Evolutionary conservation across 768 basidiomycete species (phyloP).

Genomic region (Suillus brevipes): DNA sequence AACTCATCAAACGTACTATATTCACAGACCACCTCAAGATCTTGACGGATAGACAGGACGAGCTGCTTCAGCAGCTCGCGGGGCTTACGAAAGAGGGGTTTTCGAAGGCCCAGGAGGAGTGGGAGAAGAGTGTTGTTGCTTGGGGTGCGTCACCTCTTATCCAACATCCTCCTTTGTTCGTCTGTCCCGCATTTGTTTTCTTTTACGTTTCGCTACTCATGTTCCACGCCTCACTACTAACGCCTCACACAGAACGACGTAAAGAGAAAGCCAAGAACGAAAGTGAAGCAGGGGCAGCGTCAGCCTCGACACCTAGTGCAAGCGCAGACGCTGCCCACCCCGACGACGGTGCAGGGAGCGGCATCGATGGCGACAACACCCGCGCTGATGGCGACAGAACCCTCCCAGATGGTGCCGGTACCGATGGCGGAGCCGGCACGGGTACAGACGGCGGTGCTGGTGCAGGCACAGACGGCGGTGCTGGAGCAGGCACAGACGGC

Average conservation of each 20-base stretch:
- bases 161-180: not conserved
- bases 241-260: constrained; percentile 40
- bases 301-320: constrained; percentile 24
- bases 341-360: constrained; percentile 30
- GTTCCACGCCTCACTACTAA: not conserved
- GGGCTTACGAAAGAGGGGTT: constrained; percentile 65
- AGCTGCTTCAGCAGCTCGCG: constrained; percentile 62
- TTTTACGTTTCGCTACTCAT: not conserved
- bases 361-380: not conserved
- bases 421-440: not conserved
- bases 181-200: not conserved
- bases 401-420: not conserved
- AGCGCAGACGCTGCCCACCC: constrained; percentile 18
- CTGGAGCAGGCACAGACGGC: not conserved
- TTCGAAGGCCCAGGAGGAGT: constrained; percentile 70
- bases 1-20: constrained; percentile 84
- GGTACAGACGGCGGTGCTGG: not conserved
- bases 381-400: not conserved
- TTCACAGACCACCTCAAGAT: constrained; percentile 71
- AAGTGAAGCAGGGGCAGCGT: constrained; percentile 32
- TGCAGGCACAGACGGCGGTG: too few relatives aligned
- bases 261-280: constrained; percentile 55
- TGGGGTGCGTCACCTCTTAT: constrained; percentile 55
- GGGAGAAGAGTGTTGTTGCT: constrained; percentile 63
- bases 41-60: constrained; percentile 66